Conservation (phyloP, 495 filamentous ascomycete genomes). For the Neurospora sp. region DNA sequence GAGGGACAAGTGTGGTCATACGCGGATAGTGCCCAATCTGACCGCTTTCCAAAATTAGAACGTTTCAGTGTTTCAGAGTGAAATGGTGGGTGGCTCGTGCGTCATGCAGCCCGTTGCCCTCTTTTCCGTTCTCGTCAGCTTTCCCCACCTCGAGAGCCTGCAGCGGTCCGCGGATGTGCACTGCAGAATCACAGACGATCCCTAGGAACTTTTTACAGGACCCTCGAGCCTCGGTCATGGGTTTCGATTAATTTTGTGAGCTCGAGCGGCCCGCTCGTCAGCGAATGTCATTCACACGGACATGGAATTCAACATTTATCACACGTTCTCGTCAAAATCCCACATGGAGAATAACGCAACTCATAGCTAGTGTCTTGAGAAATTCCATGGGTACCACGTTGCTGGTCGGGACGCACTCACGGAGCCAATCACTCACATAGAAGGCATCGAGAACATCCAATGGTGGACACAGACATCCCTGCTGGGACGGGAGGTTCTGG, state of each 20-base stretch:
- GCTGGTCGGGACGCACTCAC: background rate
- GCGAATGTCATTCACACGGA: background rate
- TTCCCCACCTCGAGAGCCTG: background rate
- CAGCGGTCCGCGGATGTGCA: background rate
- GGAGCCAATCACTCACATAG: background rate
- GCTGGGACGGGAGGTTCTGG: background rate
- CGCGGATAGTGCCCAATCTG: background rate
- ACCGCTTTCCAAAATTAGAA: slow-evolving; percentile 1
- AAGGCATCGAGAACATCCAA: background rate
- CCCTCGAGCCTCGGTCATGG: background rate
- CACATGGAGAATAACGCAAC: background rate
- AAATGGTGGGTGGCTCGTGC: slow-evolving; percentile 1
- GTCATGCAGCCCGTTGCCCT: background rate
- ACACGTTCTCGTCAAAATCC: background rate
- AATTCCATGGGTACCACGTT: background rate
- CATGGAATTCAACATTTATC: background rate
- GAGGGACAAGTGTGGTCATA: background rate
- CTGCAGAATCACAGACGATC: background rate
- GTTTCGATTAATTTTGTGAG: background rate
- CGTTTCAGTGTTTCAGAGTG: background rate
- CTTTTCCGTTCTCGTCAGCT: slow-evolving; percentile 3
- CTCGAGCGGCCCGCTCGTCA: background rate
- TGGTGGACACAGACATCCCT: background rate
- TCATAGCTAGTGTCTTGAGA: background rate
- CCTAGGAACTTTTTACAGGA: background rate